Conservation (phyloP, 345 rosid species). For the Iberis pinnata region DNA sequence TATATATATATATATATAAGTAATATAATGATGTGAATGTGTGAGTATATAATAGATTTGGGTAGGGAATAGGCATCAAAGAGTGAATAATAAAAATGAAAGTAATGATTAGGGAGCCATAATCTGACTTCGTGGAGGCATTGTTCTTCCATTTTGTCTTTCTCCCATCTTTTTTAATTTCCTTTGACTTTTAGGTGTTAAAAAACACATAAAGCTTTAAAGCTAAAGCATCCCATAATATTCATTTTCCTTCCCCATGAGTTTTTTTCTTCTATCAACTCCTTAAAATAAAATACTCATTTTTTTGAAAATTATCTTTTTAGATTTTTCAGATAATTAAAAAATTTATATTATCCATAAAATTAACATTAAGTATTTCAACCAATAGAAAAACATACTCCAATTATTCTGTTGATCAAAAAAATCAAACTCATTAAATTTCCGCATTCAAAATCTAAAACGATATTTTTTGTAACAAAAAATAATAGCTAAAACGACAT, state of each 20-base stretch:
- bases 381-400: too few relatives aligned
- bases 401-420: too few relatives aligned
- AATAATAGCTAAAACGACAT: too few relatives aligned
- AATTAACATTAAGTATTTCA: too few relatives aligned
- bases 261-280: conserved; percentile 10
- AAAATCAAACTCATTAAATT: too few relatives aligned
- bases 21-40: conserved; percentile 17
- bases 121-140: conserved; percentile 38
- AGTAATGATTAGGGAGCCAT: conserved; percentile 35
- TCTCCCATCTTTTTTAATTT: conserved; percentile 27
- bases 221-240: conserved; percentile 9
- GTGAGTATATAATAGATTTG: conserved; percentile 21
- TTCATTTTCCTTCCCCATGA: conserved; percentile 15
- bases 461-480: too few relatives aligned
- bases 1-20: background rate
- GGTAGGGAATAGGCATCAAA: conserved; percentile 30
- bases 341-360: too few relatives aligned
- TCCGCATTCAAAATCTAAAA: too few relatives aligned
- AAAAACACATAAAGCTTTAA: conserved; percentile 16
- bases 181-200: conserved; percentile 31
- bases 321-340: too few relatives aligned
- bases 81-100: conserved; percentile 24
- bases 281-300: conserved; percentile 2
- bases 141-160: conserved; percentile 30
- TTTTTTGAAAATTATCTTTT: too few relatives aligned